Evolutionary conservation across 1,139 yeast genomes (phyloP), one percentile per base, ranked within the genome.

Genomic region (Sugiyamaella sp.): DNA sequence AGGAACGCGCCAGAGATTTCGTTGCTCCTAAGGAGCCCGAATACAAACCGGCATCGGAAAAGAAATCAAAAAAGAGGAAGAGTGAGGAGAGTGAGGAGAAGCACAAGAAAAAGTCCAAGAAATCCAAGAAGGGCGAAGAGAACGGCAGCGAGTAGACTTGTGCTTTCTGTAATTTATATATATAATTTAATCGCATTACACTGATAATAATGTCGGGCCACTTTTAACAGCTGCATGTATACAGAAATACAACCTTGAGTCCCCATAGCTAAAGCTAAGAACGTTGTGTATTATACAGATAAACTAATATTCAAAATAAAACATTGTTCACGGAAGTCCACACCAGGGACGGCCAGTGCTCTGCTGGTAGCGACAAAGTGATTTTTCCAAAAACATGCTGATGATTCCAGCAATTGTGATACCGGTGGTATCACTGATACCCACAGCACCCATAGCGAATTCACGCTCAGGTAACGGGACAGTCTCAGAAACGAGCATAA

Each of bases 361-460:
- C n/a, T 65, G 60, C 67, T 93, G 98, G 62, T 79, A 80, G 4
- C 73, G 66, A 66, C 97, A 91, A n/a, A 93, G 74, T 1, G 72
- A 65, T 5, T 85, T 82, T 63, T 93, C 98, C 8, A 91, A 71
- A 79, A 82, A 79, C 73, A 87, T 75, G 42, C 89, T 90, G 3
- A 89, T 68, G 12, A 83, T 66, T 0, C 96, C 97, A 1, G 97
- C 95, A 1, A 86, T 44, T 3, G 89, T 87, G 27, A 91, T 82
- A 0, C 98, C 98, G 20, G 87, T 82, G 12, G 96, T 86, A 67
- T 93, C 98, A 59, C 97, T 89, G 56, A 91, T 82, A 0, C 96
- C 90, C 0, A 90, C 96, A n/a, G 95, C 82, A 0, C 97, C 98
- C 80, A 93, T 80, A 4, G 95, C 84, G 66, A 91, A 90, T 66